Percentiles rank a stretch among this genome's conserved stretches.
Evolutionary conservation across 306 rosid species (phyloP).

Genomic region (Arachis hypogaea): DNA sequence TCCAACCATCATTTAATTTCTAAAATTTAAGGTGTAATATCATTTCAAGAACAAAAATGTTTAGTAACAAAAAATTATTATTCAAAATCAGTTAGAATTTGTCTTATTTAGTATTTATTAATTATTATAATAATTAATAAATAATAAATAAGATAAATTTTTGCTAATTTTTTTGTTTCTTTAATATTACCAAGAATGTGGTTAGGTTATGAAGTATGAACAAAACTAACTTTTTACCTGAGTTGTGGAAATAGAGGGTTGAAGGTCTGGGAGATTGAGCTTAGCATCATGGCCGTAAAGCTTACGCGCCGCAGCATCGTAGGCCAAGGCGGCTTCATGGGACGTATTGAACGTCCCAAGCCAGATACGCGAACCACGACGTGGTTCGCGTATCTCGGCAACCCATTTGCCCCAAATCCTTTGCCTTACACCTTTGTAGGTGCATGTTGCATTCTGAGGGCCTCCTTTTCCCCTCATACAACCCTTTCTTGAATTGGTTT

Average conservation of each 20-base stretch:
- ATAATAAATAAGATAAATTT: no score
- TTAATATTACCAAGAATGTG: no score
- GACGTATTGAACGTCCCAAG: conserved; percentile 86
- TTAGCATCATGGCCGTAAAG: conserved; percentile 83
- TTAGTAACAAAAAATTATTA: no score
- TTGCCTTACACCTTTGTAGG: conserved; percentile 92
- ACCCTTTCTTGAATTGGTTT: conserved; percentile 82
- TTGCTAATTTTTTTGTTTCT: no score
- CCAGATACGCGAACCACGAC: conserved; percentile 95
- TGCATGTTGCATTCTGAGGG: conserved; percentile 82
- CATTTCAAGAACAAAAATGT: no score
- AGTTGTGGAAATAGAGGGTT: neutral
- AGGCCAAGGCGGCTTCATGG: conserved; percentile 85
- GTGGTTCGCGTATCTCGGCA: conserved; percentile 94
- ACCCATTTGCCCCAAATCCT: conserved; percentile 99
- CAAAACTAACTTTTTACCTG: neutral
- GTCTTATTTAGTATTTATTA: no score
- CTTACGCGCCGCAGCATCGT: conserved; percentile 77
- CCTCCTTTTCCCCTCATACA: conserved; percentile 98
- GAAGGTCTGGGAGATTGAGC: conserved; percentile 64
- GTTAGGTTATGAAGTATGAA: no score
- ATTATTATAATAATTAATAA: no score
- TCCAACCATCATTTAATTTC: no score
- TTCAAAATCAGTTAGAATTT: no score
- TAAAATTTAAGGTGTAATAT: no score